Evolutionary conservation across 164 flowering plant species (phyloP).

Genomic region (Tinospora cordifolia): DNA sequence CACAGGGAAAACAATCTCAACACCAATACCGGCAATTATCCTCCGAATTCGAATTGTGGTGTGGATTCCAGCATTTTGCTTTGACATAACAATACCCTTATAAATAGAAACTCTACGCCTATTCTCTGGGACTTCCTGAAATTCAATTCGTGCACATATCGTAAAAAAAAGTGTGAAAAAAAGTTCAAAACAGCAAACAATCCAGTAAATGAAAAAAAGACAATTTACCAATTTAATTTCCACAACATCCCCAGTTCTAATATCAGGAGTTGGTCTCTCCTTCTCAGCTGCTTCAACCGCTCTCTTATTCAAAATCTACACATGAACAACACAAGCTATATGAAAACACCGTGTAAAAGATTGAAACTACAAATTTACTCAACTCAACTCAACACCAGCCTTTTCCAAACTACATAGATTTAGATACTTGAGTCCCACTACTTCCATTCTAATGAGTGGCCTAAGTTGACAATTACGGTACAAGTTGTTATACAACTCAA

Average conservation of each 20-base stretch:
- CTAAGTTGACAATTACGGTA: no score
- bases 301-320: slow-evolving; percentile 71
- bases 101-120: slow-evolving; percentile 59
- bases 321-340: neutral
- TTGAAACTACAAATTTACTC: neutral
- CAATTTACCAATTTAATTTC: slow-evolving; percentile 67
- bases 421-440: no score
- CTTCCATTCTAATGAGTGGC: no score
- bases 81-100: slow-evolving; percentile 85
- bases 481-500: no score
- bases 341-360: neutral
- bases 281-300: slow-evolving; percentile 71
- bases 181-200: neutral
- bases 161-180: neutral
- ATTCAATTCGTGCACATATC: slow-evolving; percentile 13
- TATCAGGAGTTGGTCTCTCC: slow-evolving; percentile 59
- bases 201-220: neutral
- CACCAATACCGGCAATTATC: slow-evolving; percentile 85
- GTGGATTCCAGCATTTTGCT: slow-evolving; percentile 94
- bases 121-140: slow-evolving; percentile 85
- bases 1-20: slow-evolving; percentile 93
- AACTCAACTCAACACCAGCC: neutral
- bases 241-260: slow-evolving; percentile 81
- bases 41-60: slow-evolving; percentile 84
- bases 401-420: no score